Evolutionary conservation across 257 asterid genomes (phyloP).

Genomic region (Schizonepeta tenuifolia): DNA sequence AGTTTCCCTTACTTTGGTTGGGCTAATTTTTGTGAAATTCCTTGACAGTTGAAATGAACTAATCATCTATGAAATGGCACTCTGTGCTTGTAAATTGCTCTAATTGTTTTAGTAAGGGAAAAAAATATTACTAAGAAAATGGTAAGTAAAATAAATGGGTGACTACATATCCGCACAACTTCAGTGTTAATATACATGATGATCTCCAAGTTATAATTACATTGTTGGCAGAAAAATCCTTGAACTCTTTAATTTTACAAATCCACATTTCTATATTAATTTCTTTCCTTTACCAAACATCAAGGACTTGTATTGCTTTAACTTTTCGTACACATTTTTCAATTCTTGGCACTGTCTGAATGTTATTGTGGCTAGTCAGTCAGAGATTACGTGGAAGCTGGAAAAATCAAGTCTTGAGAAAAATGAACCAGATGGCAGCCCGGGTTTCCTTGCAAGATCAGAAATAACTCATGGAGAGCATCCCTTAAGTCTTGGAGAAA

Average conservation of each 20-base stretch:
- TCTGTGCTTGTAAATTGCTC: slow-evolving; percentile 32
- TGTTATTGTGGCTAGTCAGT: slow-evolving; percentile 90
- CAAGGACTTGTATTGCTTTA: slow-evolving; percentile 21
- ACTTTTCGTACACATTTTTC: slow-evolving; percentile 19
- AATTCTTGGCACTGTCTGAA: slow-evolving; percentile 58
- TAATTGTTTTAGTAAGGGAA: background rate
- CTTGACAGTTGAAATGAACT: slow-evolving; percentile 11
- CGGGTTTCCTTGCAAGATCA: slow-evolving; percentile 90
- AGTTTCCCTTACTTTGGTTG: slow-evolving; percentile 24
- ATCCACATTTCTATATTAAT: background rate
- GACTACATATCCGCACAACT: background rate
- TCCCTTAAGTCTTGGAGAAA: slow-evolving; percentile 88
- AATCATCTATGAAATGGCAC: slow-evolving; percentile 16
- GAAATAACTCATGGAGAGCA: slow-evolving; percentile 87
- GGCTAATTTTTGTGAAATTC: slow-evolving; percentile 7
- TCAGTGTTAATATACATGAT: background rate
- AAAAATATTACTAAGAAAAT: too few relatives aligned
- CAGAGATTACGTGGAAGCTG: slow-evolving; percentile 88
- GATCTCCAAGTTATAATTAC: background rate
- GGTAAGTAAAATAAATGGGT: background rate
- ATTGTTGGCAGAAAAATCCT: background rate
- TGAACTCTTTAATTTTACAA: background rate
- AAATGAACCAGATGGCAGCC: slow-evolving; percentile 52
- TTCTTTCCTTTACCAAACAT: slow-evolving; percentile 1
- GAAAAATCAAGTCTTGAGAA: slow-evolving; percentile 72